Percentiles rank a stretch among this genome's conserved stretches.
Conservation (phyloP, 768 basidiomycete genomes). For the Boletus tomentosulus region DNA sequence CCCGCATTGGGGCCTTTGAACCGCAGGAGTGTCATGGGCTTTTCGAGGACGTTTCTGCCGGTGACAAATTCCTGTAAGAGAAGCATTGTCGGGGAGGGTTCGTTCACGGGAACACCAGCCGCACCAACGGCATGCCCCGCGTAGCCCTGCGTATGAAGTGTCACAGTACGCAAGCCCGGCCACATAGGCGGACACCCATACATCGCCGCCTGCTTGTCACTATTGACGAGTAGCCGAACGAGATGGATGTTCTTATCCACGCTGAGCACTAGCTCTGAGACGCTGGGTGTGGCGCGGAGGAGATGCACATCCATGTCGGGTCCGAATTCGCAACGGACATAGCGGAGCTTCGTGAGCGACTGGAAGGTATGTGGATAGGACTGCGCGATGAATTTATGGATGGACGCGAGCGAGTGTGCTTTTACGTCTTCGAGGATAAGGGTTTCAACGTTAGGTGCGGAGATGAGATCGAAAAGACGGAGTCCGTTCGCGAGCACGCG, state of each 20-base stretch:
- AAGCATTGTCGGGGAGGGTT: constrained; percentile 28
- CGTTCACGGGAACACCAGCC: constrained; percentile 24
- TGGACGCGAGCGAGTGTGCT: constrained; percentile 20
- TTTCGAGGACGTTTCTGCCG: constrained; percentile 17
- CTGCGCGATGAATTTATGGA: constrained; percentile 26
- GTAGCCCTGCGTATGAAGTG: constrained; percentile 30
- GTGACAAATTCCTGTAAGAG: constrained; percentile 27
- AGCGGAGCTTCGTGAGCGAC: constrained; percentile 24
- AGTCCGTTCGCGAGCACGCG: constrained; percentile 27
- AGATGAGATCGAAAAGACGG: constrained; percentile 31
- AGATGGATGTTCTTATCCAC: constrained; percentile 29
- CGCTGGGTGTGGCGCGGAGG: constrained; percentile 29
- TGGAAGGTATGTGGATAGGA: constrained; percentile 29
- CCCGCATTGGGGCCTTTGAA: constrained; percentile 31
- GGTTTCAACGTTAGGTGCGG: constrained; percentile 29
- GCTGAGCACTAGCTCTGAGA: constrained; percentile 30
- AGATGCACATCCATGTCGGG: constrained; percentile 30
- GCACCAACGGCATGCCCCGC: constrained; percentile 13
- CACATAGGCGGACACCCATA: constrained; percentile 28
- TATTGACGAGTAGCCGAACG: constrained; percentile 30
- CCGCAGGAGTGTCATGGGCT: constrained; percentile 18
- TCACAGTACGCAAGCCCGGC: constrained; percentile 22
- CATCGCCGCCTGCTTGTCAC: constrained; percentile 32
- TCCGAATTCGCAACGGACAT: constrained; percentile 30
- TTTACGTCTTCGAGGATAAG: constrained; percentile 32